Evolutionary conservation across 345 rosid genomes (phyloP).

Genomic region (Chamaenerion angustifolium): DNA sequence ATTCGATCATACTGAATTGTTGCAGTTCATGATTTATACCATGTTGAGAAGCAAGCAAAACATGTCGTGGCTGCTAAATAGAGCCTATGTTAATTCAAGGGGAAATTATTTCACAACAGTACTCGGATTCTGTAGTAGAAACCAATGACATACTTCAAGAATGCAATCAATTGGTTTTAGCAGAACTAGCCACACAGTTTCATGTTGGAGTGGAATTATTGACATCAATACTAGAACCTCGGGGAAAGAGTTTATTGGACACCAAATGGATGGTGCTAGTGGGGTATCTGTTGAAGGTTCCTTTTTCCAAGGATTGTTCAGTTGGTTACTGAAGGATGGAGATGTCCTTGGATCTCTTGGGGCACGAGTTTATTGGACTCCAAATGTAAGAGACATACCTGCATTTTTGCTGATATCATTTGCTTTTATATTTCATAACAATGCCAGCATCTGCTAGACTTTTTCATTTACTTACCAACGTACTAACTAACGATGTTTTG

Average conservation of each 20-base stretch:
- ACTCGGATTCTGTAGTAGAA: slow-evolving; percentile 86
- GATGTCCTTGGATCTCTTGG: slow-evolving; percentile 89
- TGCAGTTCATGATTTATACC: slow-evolving; percentile 78
- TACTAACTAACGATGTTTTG: no score
- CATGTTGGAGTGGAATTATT: slow-evolving; percentile 81
- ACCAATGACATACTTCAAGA: slow-evolving; percentile 92
- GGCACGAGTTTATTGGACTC: slow-evolving; percentile 96
- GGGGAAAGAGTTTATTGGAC: no score
- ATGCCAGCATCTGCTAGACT: background rate
- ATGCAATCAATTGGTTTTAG: slow-evolving; percentile 79
- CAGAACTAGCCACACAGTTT: slow-evolving; percentile 76
- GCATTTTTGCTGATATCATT: background rate
- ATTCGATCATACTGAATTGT: no score
- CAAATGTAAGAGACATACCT: slow-evolving; percentile 45
- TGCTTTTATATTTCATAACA: background rate
- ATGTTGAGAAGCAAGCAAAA: slow-evolving; percentile 89
- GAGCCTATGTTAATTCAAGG: slow-evolving; percentile 53
- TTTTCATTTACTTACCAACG: slow-evolving; percentile 3
- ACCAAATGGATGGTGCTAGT: slow-evolving; percentile 76
- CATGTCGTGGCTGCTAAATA: slow-evolving; percentile 39
- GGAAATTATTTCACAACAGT: slow-evolving; percentile 76
- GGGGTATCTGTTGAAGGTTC: slow-evolving; percentile 74
- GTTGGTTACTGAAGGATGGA: slow-evolving; percentile 61
- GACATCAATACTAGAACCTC: slow-evolving; percentile 74
- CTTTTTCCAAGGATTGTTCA: slow-evolving; percentile 77